These are phyloP conservation scores for Aureobasidium sp. DNA, from an alignment of 2,329 filamentous ascomycete genomes.

Conservation along the genomic window DNA sequence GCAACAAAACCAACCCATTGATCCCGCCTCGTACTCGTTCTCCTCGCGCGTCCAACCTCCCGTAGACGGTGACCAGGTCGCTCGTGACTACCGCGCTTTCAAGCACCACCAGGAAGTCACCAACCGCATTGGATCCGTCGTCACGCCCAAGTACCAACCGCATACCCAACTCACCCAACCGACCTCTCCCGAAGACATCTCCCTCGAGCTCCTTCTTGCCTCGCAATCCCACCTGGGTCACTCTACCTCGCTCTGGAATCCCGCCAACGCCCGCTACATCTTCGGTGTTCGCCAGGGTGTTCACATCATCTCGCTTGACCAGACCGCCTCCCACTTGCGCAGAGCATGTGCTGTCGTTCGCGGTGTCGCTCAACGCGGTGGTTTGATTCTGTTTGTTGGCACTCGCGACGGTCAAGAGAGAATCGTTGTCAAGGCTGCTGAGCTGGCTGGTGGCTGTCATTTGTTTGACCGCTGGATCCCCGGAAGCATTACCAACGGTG, in stretches of 20 bases:
- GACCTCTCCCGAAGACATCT: conserved; percentile 68
- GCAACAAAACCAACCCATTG: conserved; percentile 5
- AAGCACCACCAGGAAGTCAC: conserved; percentile 33
- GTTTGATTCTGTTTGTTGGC: conserved; percentile 83
- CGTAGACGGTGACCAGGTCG: conserved; percentile 21
- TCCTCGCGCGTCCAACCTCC: conserved; percentile 18
- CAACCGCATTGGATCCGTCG: conserved; percentile 29
- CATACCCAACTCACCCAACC: conserved; percentile 61
- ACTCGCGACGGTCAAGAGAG: conserved; percentile 74
- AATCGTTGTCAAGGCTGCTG: conserved; percentile 70
- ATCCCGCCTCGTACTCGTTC: conserved; percentile 18
- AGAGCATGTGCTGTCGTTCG: conserved; percentile 87
- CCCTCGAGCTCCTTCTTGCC: conserved; percentile 82
- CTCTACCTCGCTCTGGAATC: conserved; percentile 86
- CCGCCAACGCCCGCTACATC: conserved; percentile 87
- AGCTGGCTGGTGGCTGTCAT: conserved; percentile 71
- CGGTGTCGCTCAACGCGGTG: conserved; percentile 72
- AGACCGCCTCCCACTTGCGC: conserved; percentile 80
- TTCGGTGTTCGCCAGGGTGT: conserved; percentile 80
- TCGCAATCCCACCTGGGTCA: conserved; percentile 86
- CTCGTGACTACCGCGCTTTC: conserved; percentile 35
- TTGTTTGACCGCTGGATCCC: conserved; percentile 90
- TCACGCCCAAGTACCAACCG: conserved; percentile 52
- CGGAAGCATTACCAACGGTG: conserved; percentile 83
- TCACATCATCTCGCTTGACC: conserved; percentile 88